phyloP scores from a whole-genome alignment of 352 stramenopile species.

The Phytophthora rubi region DNA sequence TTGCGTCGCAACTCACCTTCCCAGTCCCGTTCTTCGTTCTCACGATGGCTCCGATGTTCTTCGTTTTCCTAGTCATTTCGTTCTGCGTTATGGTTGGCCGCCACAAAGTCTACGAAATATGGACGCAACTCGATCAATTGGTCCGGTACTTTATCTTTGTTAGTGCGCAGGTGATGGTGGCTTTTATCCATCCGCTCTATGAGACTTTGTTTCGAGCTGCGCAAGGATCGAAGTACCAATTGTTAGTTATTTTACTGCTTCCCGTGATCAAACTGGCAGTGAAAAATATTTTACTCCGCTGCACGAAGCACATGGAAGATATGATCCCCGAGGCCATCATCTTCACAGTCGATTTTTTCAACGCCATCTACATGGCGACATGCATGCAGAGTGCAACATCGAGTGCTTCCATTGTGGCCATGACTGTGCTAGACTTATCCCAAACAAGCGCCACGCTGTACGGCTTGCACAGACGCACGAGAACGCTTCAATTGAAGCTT shows the following conservation, averaged over 20 bases:
- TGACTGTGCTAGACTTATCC: conserved; percentile 22
- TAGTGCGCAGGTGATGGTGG: conserved; percentile 9
- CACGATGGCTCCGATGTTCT: conserved; percentile 9
- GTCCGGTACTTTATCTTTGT: conserved; percentile 13
- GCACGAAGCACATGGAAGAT: conserved; percentile 20
- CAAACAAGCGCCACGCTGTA: conserved; percentile 18
- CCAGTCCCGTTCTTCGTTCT: conserved; percentile 18
- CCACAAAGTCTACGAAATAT: not conserved
- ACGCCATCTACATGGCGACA: conserved; percentile 24
- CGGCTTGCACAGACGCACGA: conserved; percentile 8
- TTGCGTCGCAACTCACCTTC: conserved; percentile 9
- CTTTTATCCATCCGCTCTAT: conserved; percentile 20
- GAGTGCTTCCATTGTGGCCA: not conserved
- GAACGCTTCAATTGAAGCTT: conserved; percentile 1
- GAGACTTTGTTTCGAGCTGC: conserved; percentile 9
- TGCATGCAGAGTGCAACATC: conserved; percentile 24
- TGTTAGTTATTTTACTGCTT: conserved; percentile 15
- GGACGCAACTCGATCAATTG: conserved; percentile 7
- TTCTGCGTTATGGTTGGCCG: conserved; percentile 9
- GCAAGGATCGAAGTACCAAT: conserved; percentile 6
- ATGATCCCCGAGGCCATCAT: conserved; percentile 25
- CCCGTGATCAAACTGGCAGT: conserved; percentile 36
- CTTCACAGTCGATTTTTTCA: conserved; percentile 34
- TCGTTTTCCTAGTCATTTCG: conserved; percentile 3
- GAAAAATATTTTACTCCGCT: conserved; percentile 18